Base-by-base conservation (phyloP, 1,139 yeast species). In the Meyerozyma carpophila region DNA sequence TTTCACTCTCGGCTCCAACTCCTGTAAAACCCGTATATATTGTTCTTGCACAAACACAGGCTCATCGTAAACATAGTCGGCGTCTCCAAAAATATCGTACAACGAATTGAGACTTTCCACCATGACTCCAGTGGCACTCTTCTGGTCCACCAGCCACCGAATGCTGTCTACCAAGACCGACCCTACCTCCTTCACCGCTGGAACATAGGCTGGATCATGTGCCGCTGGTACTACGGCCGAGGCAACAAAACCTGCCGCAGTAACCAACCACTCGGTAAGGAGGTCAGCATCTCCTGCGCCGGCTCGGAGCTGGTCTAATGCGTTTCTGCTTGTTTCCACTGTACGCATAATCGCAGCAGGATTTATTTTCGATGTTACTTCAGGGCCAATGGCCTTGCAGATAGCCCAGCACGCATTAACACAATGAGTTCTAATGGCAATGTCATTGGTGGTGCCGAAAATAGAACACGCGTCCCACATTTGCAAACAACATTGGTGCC, bases 1-100 rank as follows among this genome's bases (percentile, higher is more conserved):
- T 44, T 75, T 76, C 41, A 84, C 67, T 26, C 65, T 63, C 7
- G 82, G 77, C 41, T 80, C 72, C 29, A 74, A 59, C 3, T 59
- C 62, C 42, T 59, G 61, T 42, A 90, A 69, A 28, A 65, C 60
- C 1, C 55, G 47, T 31, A 78, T 57, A 54, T 81, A 78, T n/a
- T 73, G 70, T 16, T 75, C 75, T 13, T 70, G 59, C 36, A 86
- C 88, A 61, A 83, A 90, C 2, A 88, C 77, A 11, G 80, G 79
- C 31, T 59, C 62, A 59, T 90, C 95, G 56, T 88, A 91, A 13
- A 70, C 73, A 54, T 70, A 84, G 28, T 68, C 72, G 24, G 70
- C 71, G 63, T 93, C 98, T n/a, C 86, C 88, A 62, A 85, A 93
- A 7, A 90, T 70, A 48, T 89, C 96, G 61, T 81, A 89, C 8